phyloP scores from a whole-genome alignment of 345 rosid species.

The Eucalyptus regnans region DNA sequence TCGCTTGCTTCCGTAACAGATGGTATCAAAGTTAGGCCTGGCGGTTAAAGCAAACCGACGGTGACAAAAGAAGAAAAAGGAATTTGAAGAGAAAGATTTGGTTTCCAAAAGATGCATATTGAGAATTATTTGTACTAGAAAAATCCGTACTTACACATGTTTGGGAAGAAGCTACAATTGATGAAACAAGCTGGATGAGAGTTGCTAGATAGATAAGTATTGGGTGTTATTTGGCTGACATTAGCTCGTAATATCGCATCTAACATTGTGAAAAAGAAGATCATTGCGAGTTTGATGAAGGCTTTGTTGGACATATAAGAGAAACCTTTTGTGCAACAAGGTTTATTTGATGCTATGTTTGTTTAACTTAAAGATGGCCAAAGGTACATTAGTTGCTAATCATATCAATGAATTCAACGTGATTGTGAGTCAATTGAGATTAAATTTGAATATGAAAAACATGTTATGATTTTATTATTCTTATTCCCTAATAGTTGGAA shows the following conservation, averaged over 20 bases:
- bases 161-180: background rate
- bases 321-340: background rate
- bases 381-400: too few relatives aligned
- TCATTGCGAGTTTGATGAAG: rapidly evolving
- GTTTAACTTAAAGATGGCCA: background rate
- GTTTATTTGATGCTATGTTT: background rate
- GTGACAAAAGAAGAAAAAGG: background rate
- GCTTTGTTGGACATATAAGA: background rate
- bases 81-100: background rate
- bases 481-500: background rate
- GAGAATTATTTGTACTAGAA: background rate
- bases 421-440: background rate
- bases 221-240: background rate
- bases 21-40: background rate
- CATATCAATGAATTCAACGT: background rate
- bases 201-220: background rate
- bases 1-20: rapidly evolving
- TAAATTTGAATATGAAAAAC: background rate
- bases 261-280: background rate
- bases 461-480: background rate
- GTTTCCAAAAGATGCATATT: background rate
- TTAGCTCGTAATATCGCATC: too few relatives aligned
- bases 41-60: rapidly evolving
- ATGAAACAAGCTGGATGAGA: background rate
- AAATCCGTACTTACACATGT: too few relatives aligned